These are phyloP conservation scores for Syzygium malaccense DNA, from an alignment of 441 rosid species.

Conservation along the genomic window DNA sequence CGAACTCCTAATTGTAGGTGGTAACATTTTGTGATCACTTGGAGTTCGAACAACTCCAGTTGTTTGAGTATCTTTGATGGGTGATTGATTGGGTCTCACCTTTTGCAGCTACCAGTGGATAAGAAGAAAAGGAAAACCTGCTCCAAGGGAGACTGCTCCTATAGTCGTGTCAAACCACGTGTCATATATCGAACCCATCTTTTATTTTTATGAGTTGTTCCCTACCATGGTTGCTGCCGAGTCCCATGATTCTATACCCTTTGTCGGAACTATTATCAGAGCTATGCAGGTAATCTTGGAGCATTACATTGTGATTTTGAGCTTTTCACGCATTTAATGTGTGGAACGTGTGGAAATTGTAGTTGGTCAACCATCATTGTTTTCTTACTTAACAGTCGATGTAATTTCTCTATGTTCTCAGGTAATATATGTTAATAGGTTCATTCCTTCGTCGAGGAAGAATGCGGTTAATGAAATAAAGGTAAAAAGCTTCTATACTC, in stretches of 20 bases:
- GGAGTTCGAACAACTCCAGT: neutral
- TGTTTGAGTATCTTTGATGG: neutral
- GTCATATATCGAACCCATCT: slow-evolving; percentile 87
- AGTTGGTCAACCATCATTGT: neutral
- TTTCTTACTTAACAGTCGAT: neutral
- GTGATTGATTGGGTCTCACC: neutral
- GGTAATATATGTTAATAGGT: slow-evolving; percentile 98
- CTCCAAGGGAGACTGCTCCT: slow-evolving; percentile 82
- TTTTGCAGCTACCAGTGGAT: slow-evolving; percentile 89
- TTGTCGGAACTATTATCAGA: slow-evolving; percentile 95
- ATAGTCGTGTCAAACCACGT: slow-evolving; percentile 92
- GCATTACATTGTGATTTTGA: neutral
- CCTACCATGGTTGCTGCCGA: slow-evolving; percentile 96
- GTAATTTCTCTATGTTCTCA: slow-evolving; percentile 18
- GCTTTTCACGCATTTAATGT: neutral
- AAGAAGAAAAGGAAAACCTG: slow-evolving; percentile 83
- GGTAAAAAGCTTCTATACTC: slow-evolving; percentile 53
- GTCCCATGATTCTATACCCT: slow-evolving; percentile 87
- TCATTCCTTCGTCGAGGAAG: slow-evolving; percentile 82
- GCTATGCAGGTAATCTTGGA: slow-evolving; percentile 79
- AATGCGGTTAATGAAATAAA: slow-evolving; percentile 83
- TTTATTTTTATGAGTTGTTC: slow-evolving; percentile 83
- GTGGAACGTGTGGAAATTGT: neutral
- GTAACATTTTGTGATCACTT: neutral
- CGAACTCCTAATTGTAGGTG: neutral